phyloP scores from a whole-genome alignment of 352 stramenopile genomes.

The Globisporangium yorkense region DNA sequence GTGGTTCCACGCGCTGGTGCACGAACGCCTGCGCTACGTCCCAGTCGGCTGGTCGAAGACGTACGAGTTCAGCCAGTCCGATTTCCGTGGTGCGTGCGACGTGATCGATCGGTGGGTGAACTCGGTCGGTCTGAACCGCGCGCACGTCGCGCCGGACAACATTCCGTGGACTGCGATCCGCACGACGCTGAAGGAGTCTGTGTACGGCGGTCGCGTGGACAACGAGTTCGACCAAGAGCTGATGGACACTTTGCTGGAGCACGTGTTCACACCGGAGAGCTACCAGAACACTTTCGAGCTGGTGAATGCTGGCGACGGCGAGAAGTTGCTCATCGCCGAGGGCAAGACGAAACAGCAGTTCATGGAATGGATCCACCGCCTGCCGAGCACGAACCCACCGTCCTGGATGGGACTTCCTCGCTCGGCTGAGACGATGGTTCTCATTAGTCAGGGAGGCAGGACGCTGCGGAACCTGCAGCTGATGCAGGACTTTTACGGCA shows the following conservation, averaged over 20 bases:
- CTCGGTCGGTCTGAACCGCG: conserved; percentile 69
- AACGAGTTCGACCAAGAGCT: conserved; percentile 95
- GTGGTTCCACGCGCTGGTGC: conserved; percentile 98
- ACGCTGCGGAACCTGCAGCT: conserved; percentile 81
- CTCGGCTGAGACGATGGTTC: conserved; percentile 89
- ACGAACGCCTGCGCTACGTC: conserved; percentile 97
- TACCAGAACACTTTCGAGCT: conserved; percentile 90
- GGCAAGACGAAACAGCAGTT: conserved; percentile 91
- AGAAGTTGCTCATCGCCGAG: conserved; percentile 72
- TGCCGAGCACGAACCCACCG: conserved; percentile 89
- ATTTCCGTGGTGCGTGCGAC: conserved; percentile 95
- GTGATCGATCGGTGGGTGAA: conserved; percentile 98
- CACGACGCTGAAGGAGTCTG: conserved; percentile 93
- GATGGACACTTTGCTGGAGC: conserved; percentile 92
- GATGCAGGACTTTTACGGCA: conserved; percentile 81
- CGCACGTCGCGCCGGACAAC: conserved; percentile 92
- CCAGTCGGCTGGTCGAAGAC: conserved; percentile 97
- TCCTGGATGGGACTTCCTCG: conserved; percentile 90
- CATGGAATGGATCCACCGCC: conserved; percentile 81
- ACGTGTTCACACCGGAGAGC: conserved; percentile 91
- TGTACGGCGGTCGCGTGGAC: conserved; percentile 98
- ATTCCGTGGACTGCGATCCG: conserved; percentile 98
- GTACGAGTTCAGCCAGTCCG: conserved; percentile 99
- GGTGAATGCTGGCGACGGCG: conserved; percentile 31
- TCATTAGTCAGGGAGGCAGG: conserved; percentile 69